Conservation (phyloP, 2,329 filamentous ascomycete species). For the Canariomyces notabilis region DNA sequence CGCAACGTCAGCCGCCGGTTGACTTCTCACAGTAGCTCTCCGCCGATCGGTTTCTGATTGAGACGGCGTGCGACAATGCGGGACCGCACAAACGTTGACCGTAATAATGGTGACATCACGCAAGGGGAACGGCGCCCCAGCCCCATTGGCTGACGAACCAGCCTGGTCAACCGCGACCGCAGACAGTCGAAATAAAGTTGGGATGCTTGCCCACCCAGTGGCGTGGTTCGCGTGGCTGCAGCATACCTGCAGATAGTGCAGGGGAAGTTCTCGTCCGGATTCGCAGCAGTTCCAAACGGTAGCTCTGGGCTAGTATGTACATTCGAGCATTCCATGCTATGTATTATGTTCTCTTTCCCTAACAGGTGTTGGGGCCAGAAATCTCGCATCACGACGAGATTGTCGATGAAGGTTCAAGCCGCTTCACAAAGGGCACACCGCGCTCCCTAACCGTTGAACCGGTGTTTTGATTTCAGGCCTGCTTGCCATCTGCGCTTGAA, state of each 20-base stretch:
- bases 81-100: background rate
- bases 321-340: no score
- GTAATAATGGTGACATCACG: background rate
- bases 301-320: constrained; percentile 7
- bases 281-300: constrained; percentile 10
- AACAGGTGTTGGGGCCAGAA: no score
- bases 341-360: no score
- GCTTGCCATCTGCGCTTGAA: no score
- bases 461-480: no score
- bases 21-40: background rate
- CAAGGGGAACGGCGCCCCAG: background rate
- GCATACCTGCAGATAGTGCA: background rate
- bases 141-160: constrained; percentile 3
- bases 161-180: background rate
- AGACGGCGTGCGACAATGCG: background rate
- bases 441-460: no score
- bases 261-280: background rate
- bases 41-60: background rate
- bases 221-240: constrained; percentile 7
- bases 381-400: no score
- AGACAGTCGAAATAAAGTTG: constrained; percentile 20
- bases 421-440: no score
- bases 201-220: constrained; percentile 9
- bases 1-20: background rate
- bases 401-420: no score